Evolutionary conservation across 2,329 filamentous ascomycete genomes (phyloP).

Genomic region (Plectosphaerella sp.): DNA sequence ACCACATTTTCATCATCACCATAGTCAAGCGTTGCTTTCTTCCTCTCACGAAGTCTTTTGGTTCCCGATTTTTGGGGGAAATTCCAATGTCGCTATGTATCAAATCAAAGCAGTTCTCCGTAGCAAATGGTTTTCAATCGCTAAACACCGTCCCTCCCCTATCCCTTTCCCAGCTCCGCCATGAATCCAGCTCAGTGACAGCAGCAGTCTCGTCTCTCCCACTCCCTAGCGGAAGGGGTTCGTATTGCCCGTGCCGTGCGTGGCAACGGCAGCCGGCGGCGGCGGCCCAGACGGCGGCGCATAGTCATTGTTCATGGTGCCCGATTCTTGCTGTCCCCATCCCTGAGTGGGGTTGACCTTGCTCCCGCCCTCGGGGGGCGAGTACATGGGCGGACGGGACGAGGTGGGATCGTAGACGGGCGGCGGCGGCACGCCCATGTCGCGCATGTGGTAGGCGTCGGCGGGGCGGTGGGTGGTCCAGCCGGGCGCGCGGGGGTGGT

Average conservation of each 20-base stretch:
- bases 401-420: constrained; percentile 54
- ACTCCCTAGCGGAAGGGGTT: constrained; percentile 16
- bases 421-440: constrained; percentile 41
- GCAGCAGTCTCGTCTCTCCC: constrained; percentile 4
- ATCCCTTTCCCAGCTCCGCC: not conserved
- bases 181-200: constrained; percentile 4
- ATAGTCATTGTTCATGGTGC: constrained; percentile 14
- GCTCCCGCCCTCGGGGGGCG: constrained; percentile 41
- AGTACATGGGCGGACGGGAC: constrained; percentile 50
- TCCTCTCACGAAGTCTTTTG: not conserved
- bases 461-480: constrained; percentile 20
- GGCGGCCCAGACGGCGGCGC: constrained; percentile 46
- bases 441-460: constrained; percentile 42
- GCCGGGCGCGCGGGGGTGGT: constrained; percentile 33
- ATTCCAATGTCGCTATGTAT: not conserved
- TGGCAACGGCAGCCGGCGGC: constrained; percentile 22
- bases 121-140: not conserved
- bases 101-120: not conserved
- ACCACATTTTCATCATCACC: not conserved
- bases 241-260: constrained; percentile 27
- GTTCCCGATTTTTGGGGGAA: not conserved
- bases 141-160: too few species aligned
- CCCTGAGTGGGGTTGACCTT: constrained; percentile 52
- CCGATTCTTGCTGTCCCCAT: constrained; percentile 30
- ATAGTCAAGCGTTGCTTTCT: too few species aligned